Evolutionary conservation across 345 rosid species (phyloP), one percentile per base, ranked within the genome.

Genomic region (Gossypium raimondii): DNA sequence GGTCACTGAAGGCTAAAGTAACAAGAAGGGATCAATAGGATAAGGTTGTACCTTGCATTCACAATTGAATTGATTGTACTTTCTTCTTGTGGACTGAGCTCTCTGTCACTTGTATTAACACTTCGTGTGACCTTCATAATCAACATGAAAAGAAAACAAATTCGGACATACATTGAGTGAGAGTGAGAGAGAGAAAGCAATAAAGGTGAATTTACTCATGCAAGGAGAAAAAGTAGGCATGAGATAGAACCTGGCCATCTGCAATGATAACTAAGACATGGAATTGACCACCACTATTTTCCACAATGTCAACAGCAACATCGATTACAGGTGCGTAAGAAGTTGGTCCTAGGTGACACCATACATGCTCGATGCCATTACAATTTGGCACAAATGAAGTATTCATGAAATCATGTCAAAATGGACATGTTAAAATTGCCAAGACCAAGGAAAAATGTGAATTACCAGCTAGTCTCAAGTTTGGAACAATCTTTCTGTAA

Each of bases 221-320:
- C 66, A 20, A 27, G 11, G 56, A 71, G 58, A 29, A 12, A 67
- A 47, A 9, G 48, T 41, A 62, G 27, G 69, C 59, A 70, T 56
- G 41, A 34, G 24, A 75, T 79, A 58, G 63, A n/a, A 90, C 97
- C 94, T 92, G 97, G 17, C 95, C 95, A 74, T 92, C 97, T 24
- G 95, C 95, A 13, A 92, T 68, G 29, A 88, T 90, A 61, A 92
- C 87, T 29, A 92, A 79, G 22, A 90, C 97, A 80, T 88, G 97
- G 76, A 84, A 92, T 63, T 88, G 97, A 61, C 97, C 94, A 50
- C 86, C 79, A 29, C 83, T 86, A 67, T 80, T 86, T 74, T 92
- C 89, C 13, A 92, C 95, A 68, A 90, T 87, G 77, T 86, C 89
- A 9, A 88, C 73, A 1, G 92, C 94, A 61, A 85, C 89, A 58